Base-by-base conservation (phyloP, 495 filamentous ascomycete genomes). In the Letharia lupina region DNA sequence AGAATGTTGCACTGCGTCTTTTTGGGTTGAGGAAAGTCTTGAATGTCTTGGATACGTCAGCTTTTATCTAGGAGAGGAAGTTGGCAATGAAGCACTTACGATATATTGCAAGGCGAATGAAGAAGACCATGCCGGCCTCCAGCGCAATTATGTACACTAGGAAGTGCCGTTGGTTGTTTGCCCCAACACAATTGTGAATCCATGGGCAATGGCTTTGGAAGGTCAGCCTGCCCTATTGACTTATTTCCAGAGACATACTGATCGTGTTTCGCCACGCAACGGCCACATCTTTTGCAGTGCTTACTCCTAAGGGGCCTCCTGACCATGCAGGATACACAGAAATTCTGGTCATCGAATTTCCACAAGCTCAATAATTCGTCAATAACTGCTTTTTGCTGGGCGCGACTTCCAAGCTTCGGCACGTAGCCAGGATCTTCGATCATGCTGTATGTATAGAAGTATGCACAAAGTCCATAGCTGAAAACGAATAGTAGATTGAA, bases 121-220 rank as follows among this genome's bases (percentile, higher is more conserved):
- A 88, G 10, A 86, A 67, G 16, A 89, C 67, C 63, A 98, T 87
- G 39, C 90, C 91, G 28, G 89, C 68, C 69, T 91, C 87, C 50
- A 98, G 76, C 68, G 77, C 88, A 28, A 91, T 75, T 42, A 97
- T 81, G 73, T 96, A 98, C 33, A 96, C 75, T 65, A 96, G 88
- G 77, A 98, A 98, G 71, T 97, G 95, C 7, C 94, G 86, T 70
- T 96, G 87, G 73, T 98, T 98, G 73, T 96, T 97, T 48, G 93
- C 82, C 52, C 89, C 94, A 48, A 98, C 84, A 73, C 94, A 98
- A 77, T 96, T 97, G 75, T 94, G 87, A 47, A 97, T 91, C 94
- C 94, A 98, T 0, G 94, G 94, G 71, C 94, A 98, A 74, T 98
- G 94, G 71, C 93, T 98, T 65, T 44, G 35, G 40, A n/a, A 50